Evolutionary conservation across 2,329 filamentous ascomycete genomes (phyloP), one percentile per base, ranked within the genome.

Genomic region (Colletotrichum sp.): DNA sequence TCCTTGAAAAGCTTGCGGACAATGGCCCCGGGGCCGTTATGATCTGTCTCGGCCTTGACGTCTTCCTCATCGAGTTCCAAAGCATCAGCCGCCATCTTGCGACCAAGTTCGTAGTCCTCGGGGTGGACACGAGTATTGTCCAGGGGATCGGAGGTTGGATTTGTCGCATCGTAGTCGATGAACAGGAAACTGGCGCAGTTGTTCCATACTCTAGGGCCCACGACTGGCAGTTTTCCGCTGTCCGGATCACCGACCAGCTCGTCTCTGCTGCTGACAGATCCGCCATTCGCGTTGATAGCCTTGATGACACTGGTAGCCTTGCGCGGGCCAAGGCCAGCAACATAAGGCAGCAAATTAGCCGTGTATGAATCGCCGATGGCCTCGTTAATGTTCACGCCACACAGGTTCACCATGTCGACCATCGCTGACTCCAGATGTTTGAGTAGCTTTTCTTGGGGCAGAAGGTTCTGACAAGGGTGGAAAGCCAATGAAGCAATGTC

Each of bases 11-110:
- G 92, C 84, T 96, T 98, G 77, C 96, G 93, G 71, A 99, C 95
- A 79, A 99, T 96, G 9, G 96, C 97, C 18, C 95, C 96, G 0
- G 94, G 90, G 1, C 97, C 97, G 78, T 96, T 95, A 81, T 98
- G 95, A 79, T 98, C 95, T 7, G 94, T 94, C 86, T 99, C 96
- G 2, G 95, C 95, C 85, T 98, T 98, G 83, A 99, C 95, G 81
- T 99, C 97, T 87, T 99, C 97, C 85, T 99, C 97, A 80, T 99
- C 97, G 79, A 99, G 90, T 83, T 98, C 96, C 64, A 99, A 89
- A 18, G 97, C 97, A 88, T 99, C 97, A 5, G 97, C 97, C 24
- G 97, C 97, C 94, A 99, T 99, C 86, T 99, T 99, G 80, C 96
- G 95, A 65, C 96, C 97, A 77, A 99, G 93, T 80, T 99, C 97